A percentile compares a stretch with the other conserved stretches of the same genome.
These are phyloP conservation scores for Pichia sp. DNA, from an alignment of 1,139 yeast genomes.

Conservation along the genomic window DNA sequence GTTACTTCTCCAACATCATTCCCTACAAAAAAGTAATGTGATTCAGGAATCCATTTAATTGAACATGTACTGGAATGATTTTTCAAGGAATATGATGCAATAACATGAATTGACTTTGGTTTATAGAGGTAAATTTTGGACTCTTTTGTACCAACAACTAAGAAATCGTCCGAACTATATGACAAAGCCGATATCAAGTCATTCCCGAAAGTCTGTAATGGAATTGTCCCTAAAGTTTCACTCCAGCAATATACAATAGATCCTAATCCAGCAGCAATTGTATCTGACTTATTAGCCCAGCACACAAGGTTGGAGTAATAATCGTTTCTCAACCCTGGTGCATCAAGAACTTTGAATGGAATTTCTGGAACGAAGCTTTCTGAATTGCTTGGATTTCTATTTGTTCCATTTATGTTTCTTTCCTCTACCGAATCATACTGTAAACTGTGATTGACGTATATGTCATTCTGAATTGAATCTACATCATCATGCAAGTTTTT, in stretches of 20 bases:
- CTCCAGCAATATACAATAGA: constrained; percentile 64
- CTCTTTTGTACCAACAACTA: constrained; percentile 57
- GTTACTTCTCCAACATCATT: constrained; percentile 64
- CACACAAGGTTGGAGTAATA: constrained; percentile 74
- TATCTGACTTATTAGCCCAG: constrained; percentile 57
- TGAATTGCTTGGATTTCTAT: background rate
- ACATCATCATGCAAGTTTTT: constrained; percentile 16
- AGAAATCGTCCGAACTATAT: constrained; percentile 43
- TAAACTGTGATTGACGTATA: constrained; percentile 14
- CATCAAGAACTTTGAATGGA: constrained; percentile 57
- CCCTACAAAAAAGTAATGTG: constrained; percentile 53
- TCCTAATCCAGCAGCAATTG: constrained; percentile 68
- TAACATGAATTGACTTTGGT: constrained; percentile 20
- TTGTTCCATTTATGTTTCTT: background rate
- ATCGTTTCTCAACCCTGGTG: constrained; percentile 74
- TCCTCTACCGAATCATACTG: constrained; percentile 6
- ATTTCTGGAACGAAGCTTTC: constrained; percentile 25
- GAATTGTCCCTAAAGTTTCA: constrained; percentile 43
- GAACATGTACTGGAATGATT: constrained; percentile 49
- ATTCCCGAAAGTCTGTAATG: constrained; percentile 34
- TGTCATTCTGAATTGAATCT: constrained; percentile 13
- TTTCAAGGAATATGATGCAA: constrained; percentile 23
- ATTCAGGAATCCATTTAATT: constrained; percentile 55
- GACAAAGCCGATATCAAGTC: constrained; percentile 57
- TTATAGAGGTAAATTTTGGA: constrained; percentile 46